Conservation (phyloP, 164 flowering plant genomes). For the Chimonanthus salicifolius region DNA sequence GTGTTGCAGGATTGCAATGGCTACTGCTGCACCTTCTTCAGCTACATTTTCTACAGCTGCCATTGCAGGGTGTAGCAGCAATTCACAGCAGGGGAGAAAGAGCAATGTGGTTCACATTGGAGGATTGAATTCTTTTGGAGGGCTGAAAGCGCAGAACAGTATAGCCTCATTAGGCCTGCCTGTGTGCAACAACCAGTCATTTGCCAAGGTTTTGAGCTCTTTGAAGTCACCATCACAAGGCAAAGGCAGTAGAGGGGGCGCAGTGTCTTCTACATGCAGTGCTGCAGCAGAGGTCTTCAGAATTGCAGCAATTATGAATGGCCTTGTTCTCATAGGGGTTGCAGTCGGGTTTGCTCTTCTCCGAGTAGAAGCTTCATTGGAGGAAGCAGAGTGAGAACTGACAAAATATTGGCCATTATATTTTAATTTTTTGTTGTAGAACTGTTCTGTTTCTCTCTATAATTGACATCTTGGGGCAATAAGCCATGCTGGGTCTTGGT, state of each 20-base stretch:
- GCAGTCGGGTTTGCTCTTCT: slow-evolving; percentile 68
- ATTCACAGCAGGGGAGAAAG: slow-evolving; percentile 15
- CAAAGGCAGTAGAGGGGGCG: slow-evolving; percentile 43
- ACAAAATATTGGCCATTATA: neutral
- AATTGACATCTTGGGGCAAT: slow-evolving; percentile 2
- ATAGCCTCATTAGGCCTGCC: slow-evolving; percentile 36
- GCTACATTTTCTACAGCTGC: slow-evolving; percentile 9
- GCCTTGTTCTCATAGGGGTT: slow-evolving; percentile 54
- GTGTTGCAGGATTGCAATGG: slow-evolving; percentile 27
- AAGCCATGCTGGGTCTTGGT: slow-evolving; percentile 3
- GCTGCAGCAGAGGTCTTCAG: slow-evolving; percentile 54
- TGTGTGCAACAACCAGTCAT: slow-evolving; percentile 14
- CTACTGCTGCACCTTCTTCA: slow-evolving; percentile 32
- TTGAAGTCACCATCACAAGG: slow-evolving; percentile 26
- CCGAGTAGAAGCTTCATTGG: slow-evolving; percentile 50
- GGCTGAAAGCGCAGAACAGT: slow-evolving; percentile 57
- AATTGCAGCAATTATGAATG: slow-evolving; percentile 58
- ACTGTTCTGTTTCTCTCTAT: neutral
- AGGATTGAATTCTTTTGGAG: slow-evolving; percentile 63
- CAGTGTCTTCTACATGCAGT: slow-evolving; percentile 40
- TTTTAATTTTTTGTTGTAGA: neutral
- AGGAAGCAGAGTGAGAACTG: slow-evolving; percentile 36
- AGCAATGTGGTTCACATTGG: slow-evolving; percentile 34
- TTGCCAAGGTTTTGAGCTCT: slow-evolving; percentile 50
- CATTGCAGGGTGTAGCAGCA: slow-evolving; percentile 7